Evolutionary conservation across 768 basidiomycete genomes (phyloP).

Genomic region (Suillus fuscotomentosus): DNA sequence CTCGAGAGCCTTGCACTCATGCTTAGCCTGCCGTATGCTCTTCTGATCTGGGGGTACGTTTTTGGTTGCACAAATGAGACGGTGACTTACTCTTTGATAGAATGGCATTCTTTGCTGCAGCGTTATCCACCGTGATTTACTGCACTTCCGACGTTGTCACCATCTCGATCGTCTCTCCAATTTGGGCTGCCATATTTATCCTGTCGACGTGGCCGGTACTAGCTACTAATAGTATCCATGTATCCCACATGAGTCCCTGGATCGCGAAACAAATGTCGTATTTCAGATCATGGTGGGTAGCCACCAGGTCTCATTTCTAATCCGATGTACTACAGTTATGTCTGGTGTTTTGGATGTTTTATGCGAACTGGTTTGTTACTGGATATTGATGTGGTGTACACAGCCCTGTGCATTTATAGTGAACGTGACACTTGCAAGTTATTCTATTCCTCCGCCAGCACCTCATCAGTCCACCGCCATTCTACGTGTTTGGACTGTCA

Average conservation of each 20-base stretch:
- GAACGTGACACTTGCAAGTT: too few relatives aligned
- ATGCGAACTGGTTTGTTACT: neutral
- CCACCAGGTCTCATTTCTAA: neutral
- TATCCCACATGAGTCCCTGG: neutral
- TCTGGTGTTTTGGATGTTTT: neutral
- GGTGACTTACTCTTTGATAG: neutral
- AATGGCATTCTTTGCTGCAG: slow-evolving; percentile 7
- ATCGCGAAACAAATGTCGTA: neutral
- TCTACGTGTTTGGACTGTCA: too few relatives aligned
- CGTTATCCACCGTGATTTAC: slow-evolving; percentile 1
- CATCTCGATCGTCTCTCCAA: neutral
- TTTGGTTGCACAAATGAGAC: neutral
- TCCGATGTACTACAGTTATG: neutral
- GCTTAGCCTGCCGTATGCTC: slow-evolving; percentile 32
- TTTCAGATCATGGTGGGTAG: neutral
- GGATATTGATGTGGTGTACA: neutral
- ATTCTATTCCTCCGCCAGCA: too few relatives aligned
- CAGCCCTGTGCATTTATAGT: too few relatives aligned
- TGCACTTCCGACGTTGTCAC: neutral
- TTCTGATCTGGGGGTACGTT: slow-evolving; percentile 27
- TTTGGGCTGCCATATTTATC: neutral
- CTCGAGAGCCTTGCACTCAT: slow-evolving; percentile 29
- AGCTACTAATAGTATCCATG: neutral
- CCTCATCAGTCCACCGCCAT: too few relatives aligned
- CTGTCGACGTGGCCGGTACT: neutral